These are phyloP conservation scores for Hemileia vastatrix DNA, from an alignment of 1,284 basidiomycete species.

Conservation along the genomic window DNA sequence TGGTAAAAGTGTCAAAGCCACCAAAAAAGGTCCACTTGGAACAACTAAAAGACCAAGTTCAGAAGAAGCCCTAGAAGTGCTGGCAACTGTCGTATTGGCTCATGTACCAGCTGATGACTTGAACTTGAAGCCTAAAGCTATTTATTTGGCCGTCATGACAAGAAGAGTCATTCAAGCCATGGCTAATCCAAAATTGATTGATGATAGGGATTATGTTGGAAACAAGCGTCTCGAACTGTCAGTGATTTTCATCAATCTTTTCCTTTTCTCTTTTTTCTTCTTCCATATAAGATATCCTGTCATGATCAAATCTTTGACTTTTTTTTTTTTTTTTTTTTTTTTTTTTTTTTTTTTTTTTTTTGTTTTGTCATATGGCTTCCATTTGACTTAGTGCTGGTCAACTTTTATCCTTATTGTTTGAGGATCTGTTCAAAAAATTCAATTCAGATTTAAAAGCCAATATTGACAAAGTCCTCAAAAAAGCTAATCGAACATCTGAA, in stretches of 20 bases:
- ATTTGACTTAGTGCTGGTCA: slow-evolving; percentile 71
- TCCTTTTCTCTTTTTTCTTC: neutral
- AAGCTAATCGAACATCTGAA: slow-evolving; percentile 85
- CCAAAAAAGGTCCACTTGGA: slow-evolving; percentile 57
- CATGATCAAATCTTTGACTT: neutral
- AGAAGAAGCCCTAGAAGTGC: slow-evolving; percentile 91
- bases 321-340: neutral
- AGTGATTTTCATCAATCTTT: slow-evolving; percentile 39
- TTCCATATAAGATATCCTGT: neutral
- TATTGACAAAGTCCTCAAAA: slow-evolving; percentile 97
- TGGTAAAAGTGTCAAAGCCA: slow-evolving; percentile 80
- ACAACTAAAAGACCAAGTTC: slow-evolving; percentile 61
- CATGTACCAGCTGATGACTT: slow-evolving; percentile 87
- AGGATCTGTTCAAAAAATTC: slow-evolving; percentile 98
- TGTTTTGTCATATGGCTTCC: neutral
- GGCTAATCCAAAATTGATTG: slow-evolving; percentile 92
- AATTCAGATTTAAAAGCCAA: slow-evolving; percentile 90
- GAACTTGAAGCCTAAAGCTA: slow-evolving; percentile 88
- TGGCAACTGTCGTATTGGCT: slow-evolving; percentile 92
- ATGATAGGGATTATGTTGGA: slow-evolving; percentile 97
- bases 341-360: neutral
- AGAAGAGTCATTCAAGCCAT: slow-evolving; percentile 91
- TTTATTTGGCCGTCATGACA: slow-evolving; percentile 98
- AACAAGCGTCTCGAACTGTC: slow-evolving; percentile 97
- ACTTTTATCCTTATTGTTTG: slow-evolving; percentile 86